These are phyloP conservation scores for Tulasnella calospora DNA, from an alignment of 768 basidiomycete species.

Conservation along the genomic window DNA sequence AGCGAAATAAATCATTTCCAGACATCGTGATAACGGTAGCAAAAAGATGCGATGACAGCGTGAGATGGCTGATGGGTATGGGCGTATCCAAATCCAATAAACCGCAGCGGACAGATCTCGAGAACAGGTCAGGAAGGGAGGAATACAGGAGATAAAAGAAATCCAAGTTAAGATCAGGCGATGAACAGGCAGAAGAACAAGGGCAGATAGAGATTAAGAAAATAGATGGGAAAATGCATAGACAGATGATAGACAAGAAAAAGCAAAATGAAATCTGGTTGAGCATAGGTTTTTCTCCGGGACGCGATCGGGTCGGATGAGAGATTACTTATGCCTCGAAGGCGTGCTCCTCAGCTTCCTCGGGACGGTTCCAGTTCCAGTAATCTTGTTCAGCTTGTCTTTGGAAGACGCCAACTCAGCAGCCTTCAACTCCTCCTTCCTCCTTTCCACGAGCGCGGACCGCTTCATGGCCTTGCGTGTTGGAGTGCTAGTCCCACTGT, in stretches of 20 bases:
- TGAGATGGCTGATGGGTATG: not conserved
- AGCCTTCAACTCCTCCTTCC: slow-evolving; percentile 23
- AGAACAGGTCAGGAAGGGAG: not conserved
- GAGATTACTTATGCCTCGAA: slow-evolving; percentile 7
- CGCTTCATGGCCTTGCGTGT: slow-evolving; percentile 3
- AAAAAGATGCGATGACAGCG: not conserved
- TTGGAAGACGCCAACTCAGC: slow-evolving; percentile 10
- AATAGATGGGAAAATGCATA: not conserved
- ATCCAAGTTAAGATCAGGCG: not conserved
- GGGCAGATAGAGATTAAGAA: not conserved
- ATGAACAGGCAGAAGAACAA: not conserved
- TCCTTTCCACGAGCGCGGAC: slow-evolving; percentile 15
- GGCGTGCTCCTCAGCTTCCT: slow-evolving; percentile 16
- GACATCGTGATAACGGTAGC: not conserved
- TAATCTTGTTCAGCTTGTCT: slow-evolving; percentile 20
- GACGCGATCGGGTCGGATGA: not conserved
- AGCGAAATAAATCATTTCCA: not conserved
- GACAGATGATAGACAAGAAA: not conserved
- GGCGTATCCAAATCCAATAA: not conserved
- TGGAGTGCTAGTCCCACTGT: not conserved
- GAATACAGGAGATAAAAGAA: not conserved
- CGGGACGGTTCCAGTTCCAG: not conserved
- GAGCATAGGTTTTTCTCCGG: not conserved
- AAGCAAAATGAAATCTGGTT: not conserved
- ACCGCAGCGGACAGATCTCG: not conserved